These are phyloP conservation scores for Hygrocybe coccinea DNA, from an alignment of 768 basidiomycete species.

Conservation along the genomic window DNA sequence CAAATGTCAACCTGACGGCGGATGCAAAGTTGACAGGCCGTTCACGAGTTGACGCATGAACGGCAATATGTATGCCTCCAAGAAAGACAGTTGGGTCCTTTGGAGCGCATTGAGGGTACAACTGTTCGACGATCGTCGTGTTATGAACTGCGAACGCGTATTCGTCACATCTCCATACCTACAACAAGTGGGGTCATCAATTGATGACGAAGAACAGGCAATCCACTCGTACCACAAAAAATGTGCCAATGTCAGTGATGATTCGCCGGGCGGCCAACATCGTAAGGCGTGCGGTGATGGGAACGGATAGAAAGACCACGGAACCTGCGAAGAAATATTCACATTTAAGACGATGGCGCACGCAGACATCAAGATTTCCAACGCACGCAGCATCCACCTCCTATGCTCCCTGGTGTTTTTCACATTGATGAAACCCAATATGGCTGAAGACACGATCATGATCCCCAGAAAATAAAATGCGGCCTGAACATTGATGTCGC, in stretches of 20 bases:
- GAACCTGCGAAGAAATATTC: slow-evolving; percentile 14
- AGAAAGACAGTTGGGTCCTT: slow-evolving; percentile 7
- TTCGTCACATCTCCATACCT: slow-evolving; percentile 27
- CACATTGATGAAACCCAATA: slow-evolving; percentile 20
- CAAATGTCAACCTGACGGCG: slow-evolving; percentile 17
- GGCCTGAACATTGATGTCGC: slow-evolving; percentile 24
- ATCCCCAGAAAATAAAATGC: slow-evolving; percentile 21
- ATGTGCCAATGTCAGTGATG: slow-evolving; percentile 21
- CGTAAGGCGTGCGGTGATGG: slow-evolving; percentile 18
- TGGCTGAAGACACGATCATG: slow-evolving; percentile 16
- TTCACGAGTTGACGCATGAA: slow-evolving; percentile 16
- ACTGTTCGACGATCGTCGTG: not conserved
- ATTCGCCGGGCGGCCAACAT: slow-evolving; percentile 15
- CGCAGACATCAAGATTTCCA: not conserved
- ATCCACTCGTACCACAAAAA: slow-evolving; percentile 16
- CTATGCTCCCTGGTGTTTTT: slow-evolving; percentile 22
- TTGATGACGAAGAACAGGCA: not conserved
- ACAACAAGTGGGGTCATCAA: not conserved
- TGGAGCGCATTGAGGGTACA: slow-evolving; percentile 20
- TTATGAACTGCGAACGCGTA: slow-evolving; percentile 9
- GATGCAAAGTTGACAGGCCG: slow-evolving; percentile 15
- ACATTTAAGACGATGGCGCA: not conserved
- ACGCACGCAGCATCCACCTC: slow-evolving; percentile 29
- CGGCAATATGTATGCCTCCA: slow-evolving; percentile 14
- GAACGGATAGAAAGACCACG: slow-evolving; percentile 17